phyloP scores from a whole-genome alignment of 257 asterid genomes.

The Plantago ovata region DNA sequence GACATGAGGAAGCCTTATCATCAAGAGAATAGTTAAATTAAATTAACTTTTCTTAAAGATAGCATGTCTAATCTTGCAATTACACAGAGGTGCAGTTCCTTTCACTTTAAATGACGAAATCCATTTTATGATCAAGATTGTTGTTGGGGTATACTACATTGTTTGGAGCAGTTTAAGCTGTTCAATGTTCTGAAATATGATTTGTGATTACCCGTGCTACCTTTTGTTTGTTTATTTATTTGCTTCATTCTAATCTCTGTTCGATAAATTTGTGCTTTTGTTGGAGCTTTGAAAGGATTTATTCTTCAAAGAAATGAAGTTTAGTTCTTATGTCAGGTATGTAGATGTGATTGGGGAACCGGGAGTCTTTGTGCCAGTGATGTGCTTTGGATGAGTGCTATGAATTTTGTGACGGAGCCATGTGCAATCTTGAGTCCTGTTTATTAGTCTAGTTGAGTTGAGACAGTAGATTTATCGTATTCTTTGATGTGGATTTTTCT shows the following conservation, averaged over 20 bases:
- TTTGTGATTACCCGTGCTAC: too few species aligned
- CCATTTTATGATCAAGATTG: too few species aligned
- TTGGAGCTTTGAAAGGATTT: neutral
- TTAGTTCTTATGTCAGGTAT: conserved; percentile 35
- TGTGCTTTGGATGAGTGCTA: conserved; percentile 37
- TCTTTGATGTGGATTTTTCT: conserved; percentile 33
- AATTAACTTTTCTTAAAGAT: too few species aligned
- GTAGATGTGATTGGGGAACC: conserved; percentile 38
- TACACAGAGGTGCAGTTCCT: too few species aligned
- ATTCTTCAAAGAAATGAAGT: conserved; percentile 3
- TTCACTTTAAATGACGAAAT: too few species aligned
- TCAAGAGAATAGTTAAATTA: neutral
- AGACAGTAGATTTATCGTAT: conserved; percentile 20
- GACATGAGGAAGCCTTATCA: neutral
- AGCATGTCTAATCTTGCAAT: too few species aligned
- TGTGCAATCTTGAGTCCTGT: conserved; percentile 24
- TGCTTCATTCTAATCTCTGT: neutral
- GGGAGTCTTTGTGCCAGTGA: conserved; percentile 46
- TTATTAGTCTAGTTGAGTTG: conserved; percentile 31
- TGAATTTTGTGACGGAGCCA: conserved; percentile 38
- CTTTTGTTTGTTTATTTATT: neutral
- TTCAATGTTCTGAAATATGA: too few species aligned
- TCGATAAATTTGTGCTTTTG: neutral
- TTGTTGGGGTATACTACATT: too few species aligned
- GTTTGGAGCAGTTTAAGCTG: too few species aligned